These are phyloP conservation scores for Talaromyces piceae DNA, from an alignment of 2,329 filamentous ascomycete species.

Conservation along the genomic window DNA sequence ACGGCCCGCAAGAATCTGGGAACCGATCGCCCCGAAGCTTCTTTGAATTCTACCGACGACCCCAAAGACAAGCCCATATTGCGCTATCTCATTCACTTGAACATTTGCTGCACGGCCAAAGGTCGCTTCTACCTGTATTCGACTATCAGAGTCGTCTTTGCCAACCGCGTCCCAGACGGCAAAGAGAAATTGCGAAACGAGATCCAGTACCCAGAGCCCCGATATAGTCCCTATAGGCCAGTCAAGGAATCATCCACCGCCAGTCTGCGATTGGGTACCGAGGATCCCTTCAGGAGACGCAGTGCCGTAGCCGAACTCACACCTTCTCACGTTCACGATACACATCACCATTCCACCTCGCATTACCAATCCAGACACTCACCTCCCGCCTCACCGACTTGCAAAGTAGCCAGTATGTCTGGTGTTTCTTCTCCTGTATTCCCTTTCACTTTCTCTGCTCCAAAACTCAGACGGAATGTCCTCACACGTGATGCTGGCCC, in stretches of 20 bases:
- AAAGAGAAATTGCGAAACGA: slow-evolving; percentile 91
- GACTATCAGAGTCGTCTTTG: slow-evolving; percentile 87
- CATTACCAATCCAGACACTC: slow-evolving; percentile 7
- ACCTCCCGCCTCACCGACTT: neutral
- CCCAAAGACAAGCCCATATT: slow-evolving; percentile 57
- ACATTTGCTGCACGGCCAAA: slow-evolving; percentile 80
- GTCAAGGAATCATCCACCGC: slow-evolving; percentile 16
- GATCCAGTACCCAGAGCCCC: slow-evolving; percentile 78
- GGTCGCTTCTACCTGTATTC: slow-evolving; percentile 88
- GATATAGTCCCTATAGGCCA: slow-evolving; percentile 77
- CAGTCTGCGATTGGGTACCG: slow-evolving; percentile 40
- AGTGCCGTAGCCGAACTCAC: slow-evolving; percentile 44
- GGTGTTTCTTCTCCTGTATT: no score
- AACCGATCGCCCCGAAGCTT: slow-evolving; percentile 48
- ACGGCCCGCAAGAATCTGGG: slow-evolving; percentile 35
- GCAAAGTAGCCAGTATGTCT: neutral
- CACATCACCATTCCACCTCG: neutral
- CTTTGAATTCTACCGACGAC: slow-evolving; percentile 38
- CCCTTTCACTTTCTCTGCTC: slow-evolving; percentile 2
- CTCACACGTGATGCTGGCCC: neutral
- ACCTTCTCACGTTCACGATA: slow-evolving; percentile 4
- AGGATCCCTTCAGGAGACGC: slow-evolving; percentile 44
- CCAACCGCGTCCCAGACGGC: slow-evolving; percentile 89
- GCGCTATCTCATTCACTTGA: slow-evolving; percentile 83
- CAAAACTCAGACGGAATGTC: neutral